Evolutionary conservation across 306 rosid genomes (phyloP).

Genomic region (Ceratonia siliqua): DNA sequence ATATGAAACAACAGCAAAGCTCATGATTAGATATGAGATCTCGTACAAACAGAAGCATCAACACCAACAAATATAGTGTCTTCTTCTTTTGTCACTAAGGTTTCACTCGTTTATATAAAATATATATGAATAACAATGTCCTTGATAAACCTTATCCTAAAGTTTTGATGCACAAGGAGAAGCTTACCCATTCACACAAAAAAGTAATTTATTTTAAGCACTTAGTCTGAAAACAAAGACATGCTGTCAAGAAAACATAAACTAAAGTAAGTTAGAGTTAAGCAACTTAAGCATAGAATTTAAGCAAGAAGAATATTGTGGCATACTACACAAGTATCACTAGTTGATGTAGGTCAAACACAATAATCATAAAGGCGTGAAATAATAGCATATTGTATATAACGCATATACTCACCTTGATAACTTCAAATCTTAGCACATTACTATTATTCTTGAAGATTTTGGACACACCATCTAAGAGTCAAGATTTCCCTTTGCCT

Average conservation of each 20-base stretch:
- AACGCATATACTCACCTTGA: slow-evolving; percentile 57
- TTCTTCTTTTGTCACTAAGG: not conserved
- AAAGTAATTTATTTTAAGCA: slow-evolving; percentile 2
- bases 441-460: too few species aligned
- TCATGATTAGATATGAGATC: not conserved
- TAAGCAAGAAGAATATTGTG: slow-evolving; percentile 15
- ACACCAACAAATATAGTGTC: not conserved
- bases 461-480: too few species aligned
- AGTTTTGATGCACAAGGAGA: not conserved
- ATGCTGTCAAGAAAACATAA: slow-evolving; percentile 2
- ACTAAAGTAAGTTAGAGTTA: slow-evolving; percentile 21
- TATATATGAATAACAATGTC: slow-evolving; percentile 6
- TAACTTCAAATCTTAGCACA: too few species aligned
- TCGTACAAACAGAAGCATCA: not conserved
- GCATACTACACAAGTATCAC: slow-evolving; percentile 13
- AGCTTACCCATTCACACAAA: not conserved
- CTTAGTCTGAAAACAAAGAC: slow-evolving; percentile 1
- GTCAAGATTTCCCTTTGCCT: too few species aligned
- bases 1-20: not conserved
- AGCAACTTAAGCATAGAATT: slow-evolving; percentile 19
- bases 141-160: not conserved
- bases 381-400: slow-evolving; percentile 3
- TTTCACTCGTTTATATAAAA: not conserved
- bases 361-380: slow-evolving; percentile 4
- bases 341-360: not conserved